Percentiles rank a stretch among this genome's conserved stretches.
Evolutionary conservation across 371 early-diverging fungal species (phyloP).

Genomic region (Mucor saturninus): DNA sequence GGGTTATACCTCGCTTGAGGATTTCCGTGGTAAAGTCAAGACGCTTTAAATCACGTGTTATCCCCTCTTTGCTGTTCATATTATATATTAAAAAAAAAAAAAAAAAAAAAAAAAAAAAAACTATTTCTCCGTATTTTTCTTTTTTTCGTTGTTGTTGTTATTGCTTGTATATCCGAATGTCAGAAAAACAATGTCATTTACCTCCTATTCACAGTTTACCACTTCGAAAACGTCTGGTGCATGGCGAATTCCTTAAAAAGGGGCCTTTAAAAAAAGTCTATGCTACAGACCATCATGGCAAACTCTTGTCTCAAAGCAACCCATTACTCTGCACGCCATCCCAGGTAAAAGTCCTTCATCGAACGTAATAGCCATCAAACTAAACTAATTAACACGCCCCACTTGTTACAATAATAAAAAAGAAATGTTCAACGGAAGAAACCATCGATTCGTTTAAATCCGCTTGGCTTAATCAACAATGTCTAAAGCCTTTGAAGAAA

Average conservation of each 20-base stretch:
- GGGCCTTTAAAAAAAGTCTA: slow-evolving; percentile 36
- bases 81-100: no score
- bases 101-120: no score
- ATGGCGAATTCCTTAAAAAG: slow-evolving; percentile 2
- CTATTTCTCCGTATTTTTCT: not conserved
- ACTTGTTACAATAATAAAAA: not conserved
- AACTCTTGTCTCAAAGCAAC: not conserved
- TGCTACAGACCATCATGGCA: slow-evolving; percentile 13
- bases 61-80: no score
- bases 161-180: not conserved
- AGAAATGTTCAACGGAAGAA: slow-evolving; percentile 9
- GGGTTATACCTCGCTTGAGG: slow-evolving; percentile 49
- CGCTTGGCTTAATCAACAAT: slow-evolving; percentile 15
- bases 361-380: not conserved
- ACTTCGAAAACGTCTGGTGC: slow-evolving; percentile 34
- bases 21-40: slow-evolving; percentile 61
- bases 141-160: not conserved
- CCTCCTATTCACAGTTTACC: slow-evolving; percentile 32
- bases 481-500: no score
- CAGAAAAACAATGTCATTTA: not conserved
- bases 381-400: no score
- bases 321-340: no score
- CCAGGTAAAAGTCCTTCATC: not conserved
- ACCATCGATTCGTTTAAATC: slow-evolving; percentile 20
- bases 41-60: slow-evolving; percentile 42